Conservation (phyloP, 2,329 filamentous ascomycete genomes). For the Diplocarpon mali region DNA sequence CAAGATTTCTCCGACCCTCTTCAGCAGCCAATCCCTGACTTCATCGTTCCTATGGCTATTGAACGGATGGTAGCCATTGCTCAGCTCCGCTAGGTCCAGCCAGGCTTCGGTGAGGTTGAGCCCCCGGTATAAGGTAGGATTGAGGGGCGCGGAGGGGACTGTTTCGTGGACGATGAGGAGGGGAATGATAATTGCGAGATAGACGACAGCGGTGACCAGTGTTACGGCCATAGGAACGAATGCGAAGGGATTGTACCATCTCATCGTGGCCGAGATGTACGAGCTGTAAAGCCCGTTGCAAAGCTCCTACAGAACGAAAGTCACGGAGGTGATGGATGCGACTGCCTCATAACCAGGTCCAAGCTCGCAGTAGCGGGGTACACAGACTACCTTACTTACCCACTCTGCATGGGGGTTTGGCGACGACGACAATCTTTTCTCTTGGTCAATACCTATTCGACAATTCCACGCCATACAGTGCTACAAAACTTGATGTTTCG, state of each 20-base stretch:
- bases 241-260: conserved; percentile 46
- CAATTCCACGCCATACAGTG: too few relatives aligned
- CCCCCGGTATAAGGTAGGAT: conserved; percentile 44
- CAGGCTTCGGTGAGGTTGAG: conserved; percentile 80
- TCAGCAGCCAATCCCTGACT: conserved; percentile 65
- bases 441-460: too few relatives aligned
- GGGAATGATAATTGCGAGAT: conserved; percentile 65
- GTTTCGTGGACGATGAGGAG: conserved; percentile 65
- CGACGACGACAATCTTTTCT: too few relatives aligned
- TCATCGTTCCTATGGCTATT: conserved; percentile 77
- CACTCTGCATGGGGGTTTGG: too few relatives aligned
- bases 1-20: conserved; percentile 60
- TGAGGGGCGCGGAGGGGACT: conserved; percentile 54
- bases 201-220: conserved; percentile 63
- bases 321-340: not conserved
- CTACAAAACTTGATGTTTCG: too few relatives aligned
- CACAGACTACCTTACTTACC: not conserved
- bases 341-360: not conserved
- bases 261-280: conserved; percentile 17
- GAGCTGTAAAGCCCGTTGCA: not conserved
- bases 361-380: not conserved
- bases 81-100: conserved; percentile 69
- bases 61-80: conserved; percentile 71
- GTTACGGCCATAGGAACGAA: conserved; percentile 78
- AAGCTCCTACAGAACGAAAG: not conserved